phyloP scores from a whole-genome alignment of 225 moss, liverwort and hornwort species.

The Thuidium tamariscinum region DNA sequence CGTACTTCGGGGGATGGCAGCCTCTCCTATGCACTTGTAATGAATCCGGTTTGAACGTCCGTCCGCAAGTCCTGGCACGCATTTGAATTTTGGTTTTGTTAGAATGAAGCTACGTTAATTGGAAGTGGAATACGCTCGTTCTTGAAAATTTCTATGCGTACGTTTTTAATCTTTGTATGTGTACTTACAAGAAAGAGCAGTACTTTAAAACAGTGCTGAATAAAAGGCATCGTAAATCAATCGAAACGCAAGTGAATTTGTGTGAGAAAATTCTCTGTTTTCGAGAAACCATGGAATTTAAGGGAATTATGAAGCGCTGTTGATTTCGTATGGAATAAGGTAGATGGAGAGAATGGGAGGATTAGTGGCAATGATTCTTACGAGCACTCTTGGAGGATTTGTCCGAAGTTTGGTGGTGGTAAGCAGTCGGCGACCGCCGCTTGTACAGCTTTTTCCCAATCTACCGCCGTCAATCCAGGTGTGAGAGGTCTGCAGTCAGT shows the following conservation, averaged over 20 bases:
- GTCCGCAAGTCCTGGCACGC: slow-evolving; percentile 51
- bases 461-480: slow-evolving; percentile 55
- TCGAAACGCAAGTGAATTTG: background rate
- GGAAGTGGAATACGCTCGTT: background rate
- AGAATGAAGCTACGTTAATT: background rate
- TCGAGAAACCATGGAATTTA: background rate
- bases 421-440: slow-evolving; percentile 41
- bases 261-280: background rate
- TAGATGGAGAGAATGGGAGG: background rate
- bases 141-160: background rate
- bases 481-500: slow-evolving; percentile 42
- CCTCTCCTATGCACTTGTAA: slow-evolving; percentile 75
- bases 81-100: background rate
- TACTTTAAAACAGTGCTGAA: background rate
- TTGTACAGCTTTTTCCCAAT: slow-evolving; percentile 77
- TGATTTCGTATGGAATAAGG: background rate
- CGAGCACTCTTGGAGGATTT: slow-evolving; percentile 71
- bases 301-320: background rate
- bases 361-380: slow-evolving; percentile 1
- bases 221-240: too few relatives aligned
- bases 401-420: slow-evolving; percentile 59
- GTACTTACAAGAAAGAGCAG: background rate
- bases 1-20: slow-evolving; percentile 36
- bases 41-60: slow-evolving; percentile 88
- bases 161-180: background rate